phyloP scores from a whole-genome alignment of 2,329 filamentous ascomycete genomes.

The Raffaelea ambrosiae region DNA sequence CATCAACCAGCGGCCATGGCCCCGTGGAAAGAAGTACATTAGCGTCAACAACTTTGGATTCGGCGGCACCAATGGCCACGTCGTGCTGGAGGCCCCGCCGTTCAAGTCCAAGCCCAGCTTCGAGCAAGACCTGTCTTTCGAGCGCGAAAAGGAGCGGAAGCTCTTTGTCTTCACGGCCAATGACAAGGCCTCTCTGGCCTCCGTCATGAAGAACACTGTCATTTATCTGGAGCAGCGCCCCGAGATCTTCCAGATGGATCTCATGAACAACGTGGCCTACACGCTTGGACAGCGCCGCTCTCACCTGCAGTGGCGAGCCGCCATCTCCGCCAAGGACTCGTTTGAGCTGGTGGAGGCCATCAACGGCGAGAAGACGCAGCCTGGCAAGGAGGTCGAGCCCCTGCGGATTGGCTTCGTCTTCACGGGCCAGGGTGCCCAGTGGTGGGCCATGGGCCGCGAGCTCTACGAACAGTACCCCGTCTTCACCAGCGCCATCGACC shows the following conservation, averaged over 20 bases:
- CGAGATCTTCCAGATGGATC: conserved; percentile 32
- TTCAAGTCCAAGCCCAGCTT: conserved; percentile 21
- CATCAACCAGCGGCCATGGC: conserved; percentile 34
- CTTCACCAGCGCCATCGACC: not conserved
- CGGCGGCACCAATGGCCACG: conserved; percentile 36
- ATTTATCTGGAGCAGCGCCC: conserved; percentile 33
- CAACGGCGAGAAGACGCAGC: conserved; percentile 26
- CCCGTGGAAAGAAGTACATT: conserved; percentile 37
- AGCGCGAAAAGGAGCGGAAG: conserved; percentile 20
- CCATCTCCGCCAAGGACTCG: conserved; percentile 32
- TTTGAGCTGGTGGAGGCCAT: conserved; percentile 36
- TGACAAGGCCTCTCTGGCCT: conserved; percentile 26
- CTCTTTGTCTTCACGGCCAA: conserved; percentile 36
- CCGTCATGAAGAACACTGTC: conserved; percentile 26
- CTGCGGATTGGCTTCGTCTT: conserved; percentile 27
- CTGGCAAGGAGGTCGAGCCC: conserved; percentile 27
- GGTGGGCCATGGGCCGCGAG: conserved; percentile 16
- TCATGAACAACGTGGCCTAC: conserved; percentile 39
- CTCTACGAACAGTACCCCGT: conserved; percentile 3
- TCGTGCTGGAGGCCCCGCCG: conserved; percentile 29
- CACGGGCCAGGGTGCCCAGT: conserved; percentile 22
- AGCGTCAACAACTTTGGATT: conserved; percentile 43
- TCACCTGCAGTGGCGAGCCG: conserved; percentile 32
- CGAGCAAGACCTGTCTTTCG: conserved; percentile 22
- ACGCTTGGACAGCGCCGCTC: conserved; percentile 37